These are phyloP conservation scores for Mycogone perniciosa DNA, from an alignment of 2,329 filamentous ascomycete species.

Conservation along the genomic window DNA sequence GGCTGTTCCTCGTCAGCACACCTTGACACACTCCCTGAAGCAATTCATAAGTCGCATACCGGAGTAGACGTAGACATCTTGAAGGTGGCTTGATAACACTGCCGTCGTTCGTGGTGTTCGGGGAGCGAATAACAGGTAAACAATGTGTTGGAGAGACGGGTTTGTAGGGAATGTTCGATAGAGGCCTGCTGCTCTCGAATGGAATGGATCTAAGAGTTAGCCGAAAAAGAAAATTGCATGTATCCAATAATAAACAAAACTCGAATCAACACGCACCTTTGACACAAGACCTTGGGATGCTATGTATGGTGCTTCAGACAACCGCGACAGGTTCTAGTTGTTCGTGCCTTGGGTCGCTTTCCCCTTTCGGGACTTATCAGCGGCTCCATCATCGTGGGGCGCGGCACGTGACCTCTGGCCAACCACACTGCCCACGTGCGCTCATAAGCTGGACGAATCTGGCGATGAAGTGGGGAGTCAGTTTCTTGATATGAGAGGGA, in stretches of 20 bases:
- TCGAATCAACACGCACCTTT: conserved; percentile 1
- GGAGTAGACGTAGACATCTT: conserved; percentile 36
- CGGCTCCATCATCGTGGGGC: conserved; percentile 16
- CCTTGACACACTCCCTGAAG: not conserved
- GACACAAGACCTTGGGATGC: not conserved
- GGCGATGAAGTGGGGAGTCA: not conserved
- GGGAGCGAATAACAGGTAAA: not conserved
- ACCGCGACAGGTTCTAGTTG: conserved; percentile 6
- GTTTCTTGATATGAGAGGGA: not conserved
- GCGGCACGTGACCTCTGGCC: conserved; percentile 23
- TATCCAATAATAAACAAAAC: conserved; percentile 21
- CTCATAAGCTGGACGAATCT: conserved; percentile 2
- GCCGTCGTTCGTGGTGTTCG: conserved; percentile 6
- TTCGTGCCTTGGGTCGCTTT: conserved; percentile 22
- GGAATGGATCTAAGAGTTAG: not conserved
- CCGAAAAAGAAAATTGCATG: not conserved
- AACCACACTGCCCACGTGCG: conserved; percentile 30
- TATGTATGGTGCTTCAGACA: conserved; percentile 4
- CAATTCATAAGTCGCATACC: conserved; percentile 20
- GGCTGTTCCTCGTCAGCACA: conserved; percentile 47
- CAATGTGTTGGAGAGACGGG: conserved; percentile 1
- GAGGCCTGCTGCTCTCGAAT: not conserved
- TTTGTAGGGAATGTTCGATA: not conserved
- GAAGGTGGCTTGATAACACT: conserved; percentile 15
- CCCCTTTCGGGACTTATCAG: conserved; percentile 18